phyloP scores from a whole-genome alignment of 352 stramenopile species.

The Phytophthora crassamura region DNA sequence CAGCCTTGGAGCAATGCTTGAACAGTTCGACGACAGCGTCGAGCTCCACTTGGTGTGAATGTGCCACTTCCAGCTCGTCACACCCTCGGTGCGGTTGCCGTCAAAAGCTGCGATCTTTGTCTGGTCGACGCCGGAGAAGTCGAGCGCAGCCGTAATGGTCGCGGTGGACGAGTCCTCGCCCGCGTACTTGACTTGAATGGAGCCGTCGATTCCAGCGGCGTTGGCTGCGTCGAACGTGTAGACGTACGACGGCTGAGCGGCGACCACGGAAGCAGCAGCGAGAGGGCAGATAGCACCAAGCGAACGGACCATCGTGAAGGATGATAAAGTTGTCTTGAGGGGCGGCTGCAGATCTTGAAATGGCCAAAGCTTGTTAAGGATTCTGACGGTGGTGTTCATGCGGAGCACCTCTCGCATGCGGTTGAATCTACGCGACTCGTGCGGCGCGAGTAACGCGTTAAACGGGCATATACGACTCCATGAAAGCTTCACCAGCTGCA shows the following conservation, averaged over 20 bases:
- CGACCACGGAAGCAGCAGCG: slow-evolving; percentile 7
- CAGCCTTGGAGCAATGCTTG: slow-evolving; percentile 48
- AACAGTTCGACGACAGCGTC: slow-evolving; percentile 39
- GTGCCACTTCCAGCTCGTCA: slow-evolving; percentile 64
- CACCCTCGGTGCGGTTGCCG: slow-evolving; percentile 43
- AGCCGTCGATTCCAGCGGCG: slow-evolving; percentile 43
- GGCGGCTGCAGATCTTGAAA: slow-evolving; percentile 7
- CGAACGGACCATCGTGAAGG: slow-evolving; percentile 13
- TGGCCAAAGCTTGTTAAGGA: not conserved
- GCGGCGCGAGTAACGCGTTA: slow-evolving; percentile 12
- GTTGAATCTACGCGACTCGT: not conserved
- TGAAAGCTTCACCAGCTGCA: slow-evolving; percentile 14
- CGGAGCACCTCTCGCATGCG: slow-evolving; percentile 4
- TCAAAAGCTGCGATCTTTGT: slow-evolving; percentile 36
- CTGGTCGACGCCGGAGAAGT: slow-evolving; percentile 48
- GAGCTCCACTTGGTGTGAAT: slow-evolving; percentile 61
- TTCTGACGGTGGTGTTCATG: not conserved
- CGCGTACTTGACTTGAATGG: slow-evolving; percentile 48
- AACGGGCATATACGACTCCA: slow-evolving; percentile 18
- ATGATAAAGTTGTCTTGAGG: slow-evolving; percentile 3
- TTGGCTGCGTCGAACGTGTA: slow-evolving; percentile 51
- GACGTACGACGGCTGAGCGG: slow-evolving; percentile 35
- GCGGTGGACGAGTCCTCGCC: slow-evolving; percentile 31
- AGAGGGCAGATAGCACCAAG: slow-evolving; percentile 18
- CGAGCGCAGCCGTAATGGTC: slow-evolving; percentile 47